A percentile compares a stretch with the other conserved stretches of the same genome.
phyloP scores from a whole-genome alignment of 1,284 basidiomycete genomes.

The Caloboletus firmus region DNA sequence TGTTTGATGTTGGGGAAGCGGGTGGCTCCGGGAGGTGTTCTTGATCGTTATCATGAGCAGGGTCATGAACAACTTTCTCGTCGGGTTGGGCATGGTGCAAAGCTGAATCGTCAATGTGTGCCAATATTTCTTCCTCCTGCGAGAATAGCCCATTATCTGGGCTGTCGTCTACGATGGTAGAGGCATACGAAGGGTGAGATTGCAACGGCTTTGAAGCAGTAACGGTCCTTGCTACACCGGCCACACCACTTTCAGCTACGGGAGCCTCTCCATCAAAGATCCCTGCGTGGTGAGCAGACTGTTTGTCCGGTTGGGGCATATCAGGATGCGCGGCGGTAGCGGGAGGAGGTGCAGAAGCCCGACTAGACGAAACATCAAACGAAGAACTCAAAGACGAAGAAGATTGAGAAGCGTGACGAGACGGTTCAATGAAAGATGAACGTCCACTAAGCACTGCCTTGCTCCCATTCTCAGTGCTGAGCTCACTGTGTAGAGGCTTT shows the following conservation, averaged over 20 bases:
- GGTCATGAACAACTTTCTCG: constrained; percentile 17
- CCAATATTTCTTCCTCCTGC: constrained; percentile 30
- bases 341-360: constrained; percentile 36
- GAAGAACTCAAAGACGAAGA: constrained; percentile 39
- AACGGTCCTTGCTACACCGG: constrained; percentile 1
- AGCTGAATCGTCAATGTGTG: constrained; percentile 13
- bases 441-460: constrained; percentile 31
- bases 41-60: constrained; percentile 32
- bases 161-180: constrained; percentile 50
- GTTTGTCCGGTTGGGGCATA: constrained; percentile 36
- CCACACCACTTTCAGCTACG: constrained; percentile 5
- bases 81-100: constrained; percentile 11
- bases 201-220: constrained; percentile 37
- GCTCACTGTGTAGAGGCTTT: constrained; percentile 17
- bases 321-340: constrained; percentile 41
- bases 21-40: constrained; percentile 59
- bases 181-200: constrained; percentile 43
- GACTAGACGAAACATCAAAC: constrained; percentile 40
- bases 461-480: constrained; percentile 16
- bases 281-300: constrained; percentile 47
- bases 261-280: constrained; percentile 43
- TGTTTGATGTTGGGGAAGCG: constrained; percentile 54
- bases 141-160: constrained; percentile 35
- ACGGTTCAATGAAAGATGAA: constrained; percentile 26
- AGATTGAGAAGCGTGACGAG: constrained; percentile 30